Percentiles rank a stretch among this genome's conserved stretches.
Evolutionary conservation across 148 eudicot species (phyloP).

Genomic region (Selenicereus undatus): DNA sequence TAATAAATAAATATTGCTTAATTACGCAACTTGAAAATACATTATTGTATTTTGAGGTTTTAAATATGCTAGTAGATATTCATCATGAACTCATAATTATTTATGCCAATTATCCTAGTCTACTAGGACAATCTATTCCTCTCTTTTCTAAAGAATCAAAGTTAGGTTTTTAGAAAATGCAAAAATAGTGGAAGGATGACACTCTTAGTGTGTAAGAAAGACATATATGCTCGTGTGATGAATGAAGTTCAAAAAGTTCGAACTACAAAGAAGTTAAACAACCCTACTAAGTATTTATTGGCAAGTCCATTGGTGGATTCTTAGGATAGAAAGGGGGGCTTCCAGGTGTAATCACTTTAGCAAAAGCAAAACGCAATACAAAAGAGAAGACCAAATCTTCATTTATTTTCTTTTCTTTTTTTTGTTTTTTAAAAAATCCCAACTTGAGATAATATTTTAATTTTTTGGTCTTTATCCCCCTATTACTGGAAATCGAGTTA

Average conservation of each 20-base stretch:
- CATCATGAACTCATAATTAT: too few species aligned
- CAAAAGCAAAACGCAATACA: conserved; percentile 14
- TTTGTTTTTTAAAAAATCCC: neutral
- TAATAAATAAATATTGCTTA: too few species aligned
- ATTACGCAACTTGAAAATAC: too few species aligned
- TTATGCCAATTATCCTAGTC: neutral
- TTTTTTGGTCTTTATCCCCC: too few species aligned
- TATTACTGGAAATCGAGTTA: too few species aligned
- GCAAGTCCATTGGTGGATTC: conserved; percentile 13
- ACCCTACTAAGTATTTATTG: conserved; percentile 5
- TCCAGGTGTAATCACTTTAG: conserved; percentile 10
- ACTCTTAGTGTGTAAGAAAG: neutral
- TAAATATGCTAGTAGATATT: too few species aligned
- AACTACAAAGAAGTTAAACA: neutral
- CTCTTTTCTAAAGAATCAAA: neutral
- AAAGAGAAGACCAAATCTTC: conserved; percentile 22
- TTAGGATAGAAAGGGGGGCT: conserved; percentile 6
- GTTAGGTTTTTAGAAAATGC: neutral
- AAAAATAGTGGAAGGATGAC: neutral
- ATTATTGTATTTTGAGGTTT: too few species aligned
- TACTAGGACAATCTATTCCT: neutral
- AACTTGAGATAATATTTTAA: neutral
- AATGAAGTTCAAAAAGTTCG: neutral
- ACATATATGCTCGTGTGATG: conserved; percentile 1
- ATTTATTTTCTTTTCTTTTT: neutral